Conservation (phyloP, 2,329 filamentous ascomycete species). For the Colletotrichum salicis region DNA sequence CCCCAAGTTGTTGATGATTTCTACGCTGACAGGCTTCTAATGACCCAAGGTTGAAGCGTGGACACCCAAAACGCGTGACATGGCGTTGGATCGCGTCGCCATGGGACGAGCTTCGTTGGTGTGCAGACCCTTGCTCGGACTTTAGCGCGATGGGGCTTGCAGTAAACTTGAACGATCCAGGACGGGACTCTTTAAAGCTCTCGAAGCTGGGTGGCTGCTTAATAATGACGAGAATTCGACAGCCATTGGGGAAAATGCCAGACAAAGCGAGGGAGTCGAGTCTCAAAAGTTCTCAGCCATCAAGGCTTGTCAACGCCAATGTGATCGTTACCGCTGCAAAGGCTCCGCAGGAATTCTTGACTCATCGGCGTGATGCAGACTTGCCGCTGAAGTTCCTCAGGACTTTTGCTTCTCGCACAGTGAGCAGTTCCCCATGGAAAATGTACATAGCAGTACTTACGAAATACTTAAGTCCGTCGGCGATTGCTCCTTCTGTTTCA, state of each 20-base stretch:
- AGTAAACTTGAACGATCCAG: neutral
- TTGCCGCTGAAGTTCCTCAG: neutral
- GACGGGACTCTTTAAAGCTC: neutral
- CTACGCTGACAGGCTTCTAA: neutral
- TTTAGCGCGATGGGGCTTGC: slow-evolving; percentile 20
- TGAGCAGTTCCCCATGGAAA: no score
- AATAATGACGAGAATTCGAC: neutral
- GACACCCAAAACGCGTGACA: slow-evolving; percentile 12
- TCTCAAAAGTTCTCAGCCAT: neutral
- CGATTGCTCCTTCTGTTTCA: slow-evolving; percentile 17
- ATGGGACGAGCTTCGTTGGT: slow-evolving; percentile 30
- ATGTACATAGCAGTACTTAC: neutral
- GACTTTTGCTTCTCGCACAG: neutral
- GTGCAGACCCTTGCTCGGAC: slow-evolving; percentile 7
- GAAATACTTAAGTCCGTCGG: neutral
- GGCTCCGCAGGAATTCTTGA: neutral
- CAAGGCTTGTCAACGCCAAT: neutral
- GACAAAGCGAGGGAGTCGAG: neutral
- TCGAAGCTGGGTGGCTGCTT: slow-evolving; percentile 1
- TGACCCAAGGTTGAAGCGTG: neutral
- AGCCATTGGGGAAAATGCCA: neutral
- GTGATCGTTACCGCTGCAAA: neutral
- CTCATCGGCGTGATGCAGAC: neutral
- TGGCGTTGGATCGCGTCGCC: slow-evolving; percentile 29
- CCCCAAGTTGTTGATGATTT: neutral